Conservation (phyloP, 129 eudicot genomes). For the Saussurea involucrata region DNA sequence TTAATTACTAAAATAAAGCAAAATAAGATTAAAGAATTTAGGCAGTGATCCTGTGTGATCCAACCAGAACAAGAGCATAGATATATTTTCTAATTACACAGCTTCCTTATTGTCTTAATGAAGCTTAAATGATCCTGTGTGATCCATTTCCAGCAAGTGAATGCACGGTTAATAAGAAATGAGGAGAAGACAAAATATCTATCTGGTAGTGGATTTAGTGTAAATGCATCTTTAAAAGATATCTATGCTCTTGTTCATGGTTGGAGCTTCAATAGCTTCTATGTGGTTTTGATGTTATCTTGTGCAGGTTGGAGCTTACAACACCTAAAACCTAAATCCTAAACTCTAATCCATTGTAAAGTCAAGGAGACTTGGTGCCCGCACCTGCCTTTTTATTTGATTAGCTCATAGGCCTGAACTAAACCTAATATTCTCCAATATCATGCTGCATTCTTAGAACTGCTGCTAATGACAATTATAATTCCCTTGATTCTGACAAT, state of each 20-base stretch:
- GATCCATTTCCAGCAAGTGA: background rate
- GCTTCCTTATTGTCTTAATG: background rate
- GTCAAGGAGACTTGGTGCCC: background rate
- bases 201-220: background rate
- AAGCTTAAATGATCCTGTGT: background rate
- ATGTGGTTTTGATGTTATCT: background rate
- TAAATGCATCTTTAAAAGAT: background rate
- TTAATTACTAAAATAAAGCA: background rate
- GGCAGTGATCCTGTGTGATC: too few relatives aligned
- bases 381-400: background rate
- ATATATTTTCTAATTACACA: too few relatives aligned
- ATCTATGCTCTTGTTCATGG: background rate
- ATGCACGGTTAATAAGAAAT: background rate
- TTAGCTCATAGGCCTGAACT: background rate
- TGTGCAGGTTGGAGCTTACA: background rate
- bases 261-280: background rate
- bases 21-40: background rate
- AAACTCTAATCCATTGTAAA: background rate
- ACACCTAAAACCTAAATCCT: background rate
- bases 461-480: background rate
- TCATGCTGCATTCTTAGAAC: background rate
- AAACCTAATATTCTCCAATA: background rate
- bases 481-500: background rate
- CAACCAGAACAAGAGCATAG: too few relatives aligned
- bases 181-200: background rate